Conservation (phyloP, 2,329 filamentous ascomycete species). For the Chrysoporthe deuterocubensis region DNA sequence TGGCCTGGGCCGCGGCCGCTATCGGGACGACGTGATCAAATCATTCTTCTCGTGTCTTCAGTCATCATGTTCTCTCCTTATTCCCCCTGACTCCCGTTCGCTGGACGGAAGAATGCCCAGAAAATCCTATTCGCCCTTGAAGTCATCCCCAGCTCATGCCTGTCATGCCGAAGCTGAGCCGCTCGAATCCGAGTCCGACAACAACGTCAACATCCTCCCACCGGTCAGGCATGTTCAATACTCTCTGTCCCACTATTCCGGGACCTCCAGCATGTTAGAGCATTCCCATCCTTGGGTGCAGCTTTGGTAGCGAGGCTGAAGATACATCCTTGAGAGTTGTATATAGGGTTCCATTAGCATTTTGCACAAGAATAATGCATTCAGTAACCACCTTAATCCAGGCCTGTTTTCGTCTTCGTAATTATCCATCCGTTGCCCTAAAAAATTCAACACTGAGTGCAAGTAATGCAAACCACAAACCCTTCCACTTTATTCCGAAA, state of each 20-base stretch:
- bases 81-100: not conserved
- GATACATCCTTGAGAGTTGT: not conserved
- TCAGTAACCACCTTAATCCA: too few relatives aligned
- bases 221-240: not conserved
- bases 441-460: too few relatives aligned
- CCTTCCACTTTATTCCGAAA: too few relatives aligned
- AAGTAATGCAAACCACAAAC: too few relatives aligned
- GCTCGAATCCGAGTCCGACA: not conserved
- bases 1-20: not conserved
- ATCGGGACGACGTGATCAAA: not conserved
- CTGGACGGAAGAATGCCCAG: not conserved
- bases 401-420: too few relatives aligned
- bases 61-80: not conserved
- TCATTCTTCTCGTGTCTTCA: not conserved
- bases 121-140: not conserved
- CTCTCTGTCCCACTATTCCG: not conserved
- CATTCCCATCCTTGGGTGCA: not conserved
- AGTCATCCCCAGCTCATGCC: constrained; percentile 16
- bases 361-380: not conserved
- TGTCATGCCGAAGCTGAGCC: not conserved
- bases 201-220: not conserved
- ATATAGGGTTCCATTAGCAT: not conserved
- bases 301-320: too few relatives aligned
- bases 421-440: too few relatives aligned
- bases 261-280: not conserved